Base-by-base conservation (phyloP, 2,329 filamentous ascomycete species). In the Ceratocystis destructans region DNA sequence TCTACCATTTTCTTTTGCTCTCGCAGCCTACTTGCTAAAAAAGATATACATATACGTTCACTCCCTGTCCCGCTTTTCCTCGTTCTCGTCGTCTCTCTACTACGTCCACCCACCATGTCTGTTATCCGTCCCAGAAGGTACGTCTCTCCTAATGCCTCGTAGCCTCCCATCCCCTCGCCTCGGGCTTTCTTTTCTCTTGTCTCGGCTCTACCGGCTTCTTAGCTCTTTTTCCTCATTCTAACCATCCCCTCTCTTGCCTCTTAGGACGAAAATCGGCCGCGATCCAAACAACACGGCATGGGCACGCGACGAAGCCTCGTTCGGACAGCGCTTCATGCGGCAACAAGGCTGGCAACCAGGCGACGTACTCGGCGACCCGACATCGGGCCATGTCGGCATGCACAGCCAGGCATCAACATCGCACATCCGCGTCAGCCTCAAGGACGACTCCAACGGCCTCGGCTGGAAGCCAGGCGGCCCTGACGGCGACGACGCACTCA, bases 231-330 rank as follows among this genome's bases (percentile, higher is more conserved):
- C 37, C 37, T 5, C 12, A 41, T 41, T 41, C 37, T 41, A 41
- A 41, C 37, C 12, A 12, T 15, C 48, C n/a, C 48, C 22, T 53
- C 48, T 22, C 20, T 37, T 8, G 7, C 7, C 20, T 4, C n/a
- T 64, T 41, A 75, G 75, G 64, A 71, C 80, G 61, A 96, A 93
- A 77, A 86, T 97, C 73, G 88, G 87, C 70, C 82, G 88, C 74
- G 94, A 99, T 76, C 94, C 94, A 6, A 96, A 97, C 78, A 99
- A 97, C 76, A 96, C 90, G 61, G 85, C 84, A 81, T 99, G 94
- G 94, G 86, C 87, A 66, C 86, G 87, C 72, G 87, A 92, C 74
- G 89, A 87, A 70, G 83, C 82, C 66, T 87, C 85, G 65, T 97
- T 94, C 75, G 94, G 94, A 71, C 92, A 96, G 75, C 89, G 86